Percentiles rank a stretch among this genome's conserved stretches.
Evolutionary conservation across 2,329 filamentous ascomycete genomes (phyloP).

Genomic region (Aspergillus clavatus): DNA sequence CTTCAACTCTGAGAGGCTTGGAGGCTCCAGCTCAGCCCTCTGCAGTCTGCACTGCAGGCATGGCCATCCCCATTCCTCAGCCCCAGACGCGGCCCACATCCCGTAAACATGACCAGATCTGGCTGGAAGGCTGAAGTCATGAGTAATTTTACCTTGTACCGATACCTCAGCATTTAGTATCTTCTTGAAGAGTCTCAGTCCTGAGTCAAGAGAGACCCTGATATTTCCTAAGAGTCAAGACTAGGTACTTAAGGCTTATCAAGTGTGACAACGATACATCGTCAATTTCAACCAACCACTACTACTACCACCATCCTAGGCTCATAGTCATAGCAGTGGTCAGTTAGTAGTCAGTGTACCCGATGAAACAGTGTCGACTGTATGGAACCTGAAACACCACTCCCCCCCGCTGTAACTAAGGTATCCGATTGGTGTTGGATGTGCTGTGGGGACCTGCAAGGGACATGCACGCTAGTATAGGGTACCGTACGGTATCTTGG

Average conservation of each 20-base stretch:
- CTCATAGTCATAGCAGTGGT: too few relatives aligned
- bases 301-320: too few relatives aligned
- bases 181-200: background rate
- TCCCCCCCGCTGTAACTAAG: constrained; percentile 4
- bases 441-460: constrained; percentile 15
- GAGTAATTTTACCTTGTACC: background rate
- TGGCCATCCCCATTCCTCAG: too few relatives aligned
- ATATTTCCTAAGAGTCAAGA: too few relatives aligned
- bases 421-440: constrained; percentile 13
- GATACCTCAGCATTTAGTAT: too few relatives aligned
- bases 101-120: constrained; percentile 10
- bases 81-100: constrained; percentile 13
- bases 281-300: too few relatives aligned
- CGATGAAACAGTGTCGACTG: background rate
- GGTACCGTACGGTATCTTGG: constrained; percentile 15
- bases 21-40: constrained; percentile 5
- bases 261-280: too few relatives aligned
- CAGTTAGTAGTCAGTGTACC: background rate
- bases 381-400: constrained; percentile 9
- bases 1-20: too few relatives aligned
- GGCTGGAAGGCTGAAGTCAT: background rate
- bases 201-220: too few relatives aligned
- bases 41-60: too few relatives aligned
- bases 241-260: too few relatives aligned
- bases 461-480: constrained; percentile 12